A percentile compares a stretch with the other conserved stretches of the same genome.
Conservation (phyloP, 1,284 basidiomycete species). For the Coniferiporia weirii region DNA sequence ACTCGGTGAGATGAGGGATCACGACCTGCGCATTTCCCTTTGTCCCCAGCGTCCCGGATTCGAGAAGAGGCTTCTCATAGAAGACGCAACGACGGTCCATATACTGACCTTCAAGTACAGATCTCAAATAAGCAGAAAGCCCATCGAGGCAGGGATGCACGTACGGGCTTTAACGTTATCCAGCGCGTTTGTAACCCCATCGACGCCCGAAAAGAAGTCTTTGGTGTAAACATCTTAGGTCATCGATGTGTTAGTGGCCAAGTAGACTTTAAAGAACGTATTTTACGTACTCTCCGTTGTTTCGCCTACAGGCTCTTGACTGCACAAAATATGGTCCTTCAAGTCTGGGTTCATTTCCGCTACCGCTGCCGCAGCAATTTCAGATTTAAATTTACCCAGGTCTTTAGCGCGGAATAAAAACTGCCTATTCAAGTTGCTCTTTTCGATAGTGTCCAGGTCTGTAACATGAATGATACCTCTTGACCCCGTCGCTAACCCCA, state of each 20-base stretch:
- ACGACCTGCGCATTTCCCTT: conserved; percentile 99
- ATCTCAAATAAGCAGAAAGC: background rate
- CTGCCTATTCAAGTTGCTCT: conserved; percentile 97
- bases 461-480: conserved; percentile 90
- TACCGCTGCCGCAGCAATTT: conserved; percentile 90
- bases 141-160: conserved; percentile 27
- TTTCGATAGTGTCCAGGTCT: conserved; percentile 98
- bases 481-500: conserved; percentile 85
- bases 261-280: conserved; percentile 5
- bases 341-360: conserved; percentile 96
- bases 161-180: conserved; percentile 95
- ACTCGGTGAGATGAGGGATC: conserved; percentile 93
- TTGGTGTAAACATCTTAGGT: conserved; percentile 81
- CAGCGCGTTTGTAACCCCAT: conserved; percentile 99
- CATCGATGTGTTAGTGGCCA: background rate
- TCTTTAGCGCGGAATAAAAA: conserved; percentile 98
- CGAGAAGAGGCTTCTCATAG: conserved; percentile 93
- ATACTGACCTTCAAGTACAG: conserved; percentile 66
- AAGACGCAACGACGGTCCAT: conserved; percentile 99
- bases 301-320: conserved; percentile 92
- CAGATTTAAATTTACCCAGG: conserved; percentile 96
- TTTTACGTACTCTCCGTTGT: conserved; percentile 72
- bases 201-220: conserved; percentile 82
- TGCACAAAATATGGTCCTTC: conserved; percentile 81
- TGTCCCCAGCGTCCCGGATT: conserved; percentile 97